phyloP scores from a whole-genome alignment of 1,139 yeast species.

The Taphrina populina region DNA sequence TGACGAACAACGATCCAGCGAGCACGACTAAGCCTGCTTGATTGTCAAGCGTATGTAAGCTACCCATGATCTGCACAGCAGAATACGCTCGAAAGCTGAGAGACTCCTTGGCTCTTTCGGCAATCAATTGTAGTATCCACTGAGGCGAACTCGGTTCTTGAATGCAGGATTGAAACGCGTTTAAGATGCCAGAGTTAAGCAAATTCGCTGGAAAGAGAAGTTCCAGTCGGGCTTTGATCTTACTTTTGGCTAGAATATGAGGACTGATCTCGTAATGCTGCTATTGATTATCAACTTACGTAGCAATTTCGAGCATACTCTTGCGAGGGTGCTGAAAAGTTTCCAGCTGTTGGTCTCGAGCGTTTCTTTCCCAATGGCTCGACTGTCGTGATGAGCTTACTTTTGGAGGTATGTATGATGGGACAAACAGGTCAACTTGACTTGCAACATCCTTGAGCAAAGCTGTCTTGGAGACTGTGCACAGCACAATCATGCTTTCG shows the following conservation, averaged over 20 bases:
- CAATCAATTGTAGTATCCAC: neutral
- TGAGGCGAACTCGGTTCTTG: neutral
- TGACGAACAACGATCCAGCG: neutral
- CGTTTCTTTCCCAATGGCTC: constrained; percentile 1
- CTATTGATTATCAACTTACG: neutral
- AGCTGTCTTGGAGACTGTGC: constrained; percentile 6
- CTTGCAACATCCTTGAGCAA: neutral
- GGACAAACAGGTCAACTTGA: neutral
- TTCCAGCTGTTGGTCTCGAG: neutral
- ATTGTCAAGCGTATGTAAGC: neutral
- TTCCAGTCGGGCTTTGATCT: neutral
- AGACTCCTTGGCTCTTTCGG: neutral
- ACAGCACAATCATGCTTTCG: neutral
- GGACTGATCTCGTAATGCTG: neutral
- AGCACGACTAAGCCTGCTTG: neutral
- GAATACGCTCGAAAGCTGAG: neutral
- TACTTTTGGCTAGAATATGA: constrained; percentile 1
- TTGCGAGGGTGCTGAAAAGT: neutral
- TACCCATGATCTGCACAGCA: too few species aligned
- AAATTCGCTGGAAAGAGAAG: neutral
- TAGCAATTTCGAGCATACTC: constrained; percentile 12
- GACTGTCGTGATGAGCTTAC: neutral
- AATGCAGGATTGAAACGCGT: neutral
- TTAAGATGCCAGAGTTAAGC: neutral
- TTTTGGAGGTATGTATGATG: neutral